Percentiles rank a stretch among this genome's conserved stretches.
These are phyloP conservation scores for Pythium guiyangense DNA, from an alignment of 352 stramenopile genomes.

Conservation along the genomic window DNA sequence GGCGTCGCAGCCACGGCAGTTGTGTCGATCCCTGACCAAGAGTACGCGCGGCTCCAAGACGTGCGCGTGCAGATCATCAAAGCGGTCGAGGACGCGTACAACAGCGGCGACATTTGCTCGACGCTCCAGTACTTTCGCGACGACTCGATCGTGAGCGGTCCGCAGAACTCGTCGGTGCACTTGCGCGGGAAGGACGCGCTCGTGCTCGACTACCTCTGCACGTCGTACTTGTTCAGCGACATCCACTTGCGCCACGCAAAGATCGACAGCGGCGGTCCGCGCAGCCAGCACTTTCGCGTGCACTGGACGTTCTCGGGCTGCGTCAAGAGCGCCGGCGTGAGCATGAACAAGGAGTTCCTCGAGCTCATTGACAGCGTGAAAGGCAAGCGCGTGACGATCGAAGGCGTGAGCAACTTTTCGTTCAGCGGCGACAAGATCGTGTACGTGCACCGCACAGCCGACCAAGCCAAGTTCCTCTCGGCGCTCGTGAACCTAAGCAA, in stretches of 20 bases:
- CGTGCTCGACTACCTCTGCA: slow-evolving; percentile 85
- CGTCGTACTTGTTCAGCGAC: slow-evolving; percentile 77
- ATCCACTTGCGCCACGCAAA: slow-evolving; percentile 75
- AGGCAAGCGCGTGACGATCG: slow-evolving; percentile 71
- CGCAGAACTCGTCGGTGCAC: slow-evolving; percentile 83
- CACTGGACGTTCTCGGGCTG: slow-evolving; percentile 79
- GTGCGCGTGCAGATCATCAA: slow-evolving; percentile 81
- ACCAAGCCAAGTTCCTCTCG: slow-evolving; percentile 86
- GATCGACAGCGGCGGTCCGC: slow-evolving; percentile 74
- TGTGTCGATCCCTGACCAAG: slow-evolving; percentile 73
- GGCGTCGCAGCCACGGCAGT: slow-evolving; percentile 34
- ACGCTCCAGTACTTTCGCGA: slow-evolving; percentile 82
- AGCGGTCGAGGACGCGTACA: slow-evolving; percentile 75
- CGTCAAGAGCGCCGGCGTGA: slow-evolving; percentile 72
- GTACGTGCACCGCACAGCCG: slow-evolving; percentile 84
- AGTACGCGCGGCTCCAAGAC: slow-evolving; percentile 73
- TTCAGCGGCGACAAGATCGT: slow-evolving; percentile 87
- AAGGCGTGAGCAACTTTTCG: slow-evolving; percentile 86
- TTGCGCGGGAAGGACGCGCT: slow-evolving; percentile 76
- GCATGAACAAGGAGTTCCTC: slow-evolving; percentile 87
- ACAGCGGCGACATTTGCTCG: slow-evolving; percentile 69
- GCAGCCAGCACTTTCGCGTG: slow-evolving; percentile 83
- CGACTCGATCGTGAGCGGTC: slow-evolving; percentile 83
- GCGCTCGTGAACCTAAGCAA: slow-evolving; percentile 75
- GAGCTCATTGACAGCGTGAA: slow-evolving; percentile 84